phyloP scores from a whole-genome alignment of 169 alveolate genomes.

The Cyclospora cayetanensis region DNA sequence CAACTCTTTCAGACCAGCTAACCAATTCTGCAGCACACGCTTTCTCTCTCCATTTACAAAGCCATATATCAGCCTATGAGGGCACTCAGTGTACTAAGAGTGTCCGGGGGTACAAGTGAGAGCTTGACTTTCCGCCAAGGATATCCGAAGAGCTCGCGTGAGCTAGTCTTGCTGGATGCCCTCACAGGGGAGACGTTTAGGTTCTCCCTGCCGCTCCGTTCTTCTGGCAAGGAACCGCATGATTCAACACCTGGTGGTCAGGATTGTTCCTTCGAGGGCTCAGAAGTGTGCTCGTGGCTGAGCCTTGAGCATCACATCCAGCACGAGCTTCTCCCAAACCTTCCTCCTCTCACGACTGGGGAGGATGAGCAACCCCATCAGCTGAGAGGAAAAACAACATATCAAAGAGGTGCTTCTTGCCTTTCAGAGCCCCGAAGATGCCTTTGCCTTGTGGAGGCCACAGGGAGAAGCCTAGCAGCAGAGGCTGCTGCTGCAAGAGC shows the following conservation, averaged over 20 bases:
- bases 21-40: no score
- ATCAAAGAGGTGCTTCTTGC: background rate
- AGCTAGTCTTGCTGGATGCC: conserved; percentile 36
- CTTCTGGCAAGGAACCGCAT: background rate
- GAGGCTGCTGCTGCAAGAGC: conserved; percentile 51
- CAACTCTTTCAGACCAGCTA: no score
- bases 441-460: conserved; percentile 52
- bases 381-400: background rate
- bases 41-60: no score
- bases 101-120: background rate
- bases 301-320: background rate
- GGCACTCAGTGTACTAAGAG: background rate
- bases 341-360: conserved; percentile 15
- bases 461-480: conserved; percentile 54
- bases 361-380: background rate
- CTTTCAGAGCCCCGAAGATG: background rate
- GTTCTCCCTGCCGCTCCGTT: background rate
- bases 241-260: background rate
- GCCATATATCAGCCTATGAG: no score
- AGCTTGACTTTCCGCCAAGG: background rate
- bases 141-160: background rate
- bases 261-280: background rate
- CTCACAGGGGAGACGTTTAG: conserved; percentile 51
- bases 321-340: conserved; percentile 11
- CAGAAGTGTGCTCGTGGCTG: conserved; percentile 22